Base-by-base conservation (phyloP, 768 basidiomycete species). In the Phylloporus rhodoxanthus region DNA sequence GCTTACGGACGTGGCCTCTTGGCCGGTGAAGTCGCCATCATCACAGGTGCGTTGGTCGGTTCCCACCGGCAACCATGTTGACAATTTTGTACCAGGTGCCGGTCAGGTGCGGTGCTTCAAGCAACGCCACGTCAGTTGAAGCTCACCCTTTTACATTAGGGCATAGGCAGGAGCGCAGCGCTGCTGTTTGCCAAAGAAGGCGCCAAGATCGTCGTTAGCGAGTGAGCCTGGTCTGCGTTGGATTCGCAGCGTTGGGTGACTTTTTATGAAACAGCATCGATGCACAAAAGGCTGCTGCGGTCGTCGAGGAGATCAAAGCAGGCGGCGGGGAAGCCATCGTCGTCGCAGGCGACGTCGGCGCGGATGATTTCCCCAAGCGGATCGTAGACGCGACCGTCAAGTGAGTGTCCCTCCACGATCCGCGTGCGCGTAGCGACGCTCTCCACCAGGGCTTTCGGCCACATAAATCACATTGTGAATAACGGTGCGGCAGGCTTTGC, bases 381-480 rank as follows among this genome's bases (percentile, higher is more conserved):
- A 80, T 91, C 48, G 74, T 92, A 19, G 79, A 84, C 25, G 85
- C 82, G 4, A 87, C 89, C 5, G 75, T 90, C 57, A 71, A 79
- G 87, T 89, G 57, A 59, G 84, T 75, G 79, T 72, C 4, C n/a
- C 20, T 43, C 28, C 33, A 17, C 8, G 17, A 13, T 4, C 14
- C 13, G 2, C 28, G 30, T 32, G 21, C 8, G 37, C 26, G 39
- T 20, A n/a, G n/a, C n/a, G n/a, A n/a, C n/a, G n/a, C n/a, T n/a
- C n/a, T n/a, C n/a, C n/a, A n/a, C n/a, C 60, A 89, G 85, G 51
- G 81, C 83, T 54, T 91, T 82, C 56, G 89, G 88, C 21, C 86
- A 88, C 63, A 82, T 92, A 43, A 89, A 92, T 67, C 87, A 91
- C 63, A 87, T 91, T 46, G 75, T 91, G 28, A 91, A 91, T 70